Conservation (phyloP, 1,139 yeast genomes). For the Lodderomyces pseudojiufengensis region DNA sequence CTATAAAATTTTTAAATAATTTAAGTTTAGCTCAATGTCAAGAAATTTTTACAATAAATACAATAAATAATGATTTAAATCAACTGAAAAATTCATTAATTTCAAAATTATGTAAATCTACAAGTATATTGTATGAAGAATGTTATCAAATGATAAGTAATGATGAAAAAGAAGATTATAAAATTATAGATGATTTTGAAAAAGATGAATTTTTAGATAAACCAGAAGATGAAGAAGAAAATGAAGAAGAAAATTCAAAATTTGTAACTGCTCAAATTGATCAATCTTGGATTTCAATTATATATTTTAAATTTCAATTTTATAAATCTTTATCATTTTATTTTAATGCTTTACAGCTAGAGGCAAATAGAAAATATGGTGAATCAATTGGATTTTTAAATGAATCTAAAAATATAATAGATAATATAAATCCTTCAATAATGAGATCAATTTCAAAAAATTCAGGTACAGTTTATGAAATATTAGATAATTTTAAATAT, state of each 20-base stretch:
- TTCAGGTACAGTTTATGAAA: slow-evolving; percentile 30
- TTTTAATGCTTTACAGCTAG: slow-evolving; percentile 50
- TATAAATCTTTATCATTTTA: slow-evolving; percentile 46
- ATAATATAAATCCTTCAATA: slow-evolving; percentile 23
- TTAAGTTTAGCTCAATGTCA: slow-evolving; percentile 86
- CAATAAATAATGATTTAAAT: slow-evolving; percentile 47
- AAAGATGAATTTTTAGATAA: slow-evolving; percentile 12
- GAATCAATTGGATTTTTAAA: slow-evolving; percentile 69
- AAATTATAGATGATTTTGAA: slow-evolving; percentile 17
- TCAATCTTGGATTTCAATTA: slow-evolving; percentile 40
- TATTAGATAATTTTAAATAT: slow-evolving; percentile 41
- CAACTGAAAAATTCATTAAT: slow-evolving; percentile 62
- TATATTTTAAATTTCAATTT: slow-evolving; percentile 47
- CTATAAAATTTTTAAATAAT: slow-evolving; percentile 60
- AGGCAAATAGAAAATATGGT: slow-evolving; percentile 58
- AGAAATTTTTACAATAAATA: slow-evolving; percentile 70
- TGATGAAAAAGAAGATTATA: slow-evolving; percentile 8
- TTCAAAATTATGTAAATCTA: slow-evolving; percentile 66
- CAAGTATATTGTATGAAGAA: slow-evolving; percentile 53
- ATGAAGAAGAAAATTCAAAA: slow-evolving; percentile 16
- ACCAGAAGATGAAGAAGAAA: slow-evolving; percentile 18
- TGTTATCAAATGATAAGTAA: slow-evolving; percentile 28
- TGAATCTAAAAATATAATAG: slow-evolving; percentile 42
- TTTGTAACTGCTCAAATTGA: slow-evolving; percentile 45
- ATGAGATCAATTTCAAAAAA: slow-evolving; percentile 28